Evolutionary conservation across 2,329 filamentous ascomycete genomes (phyloP).

Genomic region (Immersiporthe knoxdaviesiana): DNA sequence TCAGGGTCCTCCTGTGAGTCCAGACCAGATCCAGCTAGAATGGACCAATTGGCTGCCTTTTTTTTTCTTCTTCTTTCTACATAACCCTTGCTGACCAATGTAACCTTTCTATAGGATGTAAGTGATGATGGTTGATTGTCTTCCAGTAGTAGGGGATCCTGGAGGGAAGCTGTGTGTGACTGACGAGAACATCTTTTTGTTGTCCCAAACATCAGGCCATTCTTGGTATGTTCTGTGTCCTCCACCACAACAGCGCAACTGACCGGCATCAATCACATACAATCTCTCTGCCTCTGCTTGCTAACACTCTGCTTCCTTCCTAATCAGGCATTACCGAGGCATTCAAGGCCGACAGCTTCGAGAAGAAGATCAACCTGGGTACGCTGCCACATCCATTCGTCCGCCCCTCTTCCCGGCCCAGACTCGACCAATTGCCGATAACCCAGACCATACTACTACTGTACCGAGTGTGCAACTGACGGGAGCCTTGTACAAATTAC

Average conservation of each 20-base stretch:
- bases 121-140: conserved; percentile 12
- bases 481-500: conserved; percentile 19
- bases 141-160: neutral
- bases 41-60: conserved; percentile 18
- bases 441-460: neutral
- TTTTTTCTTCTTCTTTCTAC: conserved; percentile 44
- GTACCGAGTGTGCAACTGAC: conserved; percentile 14
- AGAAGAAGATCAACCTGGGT: conserved; percentile 98
- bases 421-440: neutral
- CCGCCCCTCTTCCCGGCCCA: neutral
- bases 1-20: conserved; percentile 71
- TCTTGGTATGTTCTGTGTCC: conserved; percentile 60
- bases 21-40: conserved; percentile 14
- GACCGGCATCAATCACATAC: conserved; percentile 9
- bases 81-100: conserved; percentile 37
- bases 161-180: conserved; percentile 20
- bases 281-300: too few relatives aligned
- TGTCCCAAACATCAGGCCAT: conserved; percentile 63
- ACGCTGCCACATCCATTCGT: conserved; percentile 32
- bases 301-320: conserved; percentile 19
- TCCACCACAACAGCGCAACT: conserved; percentile 5
- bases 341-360: conserved; percentile 94
- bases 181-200: conserved; percentile 34
- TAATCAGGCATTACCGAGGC: conserved; percentile 86
- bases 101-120: conserved; percentile 31